Evolutionary conservation across 768 basidiomycete genomes (phyloP), one percentile per base, ranked within the genome.

Genomic region (Calocybe indica): DNA sequence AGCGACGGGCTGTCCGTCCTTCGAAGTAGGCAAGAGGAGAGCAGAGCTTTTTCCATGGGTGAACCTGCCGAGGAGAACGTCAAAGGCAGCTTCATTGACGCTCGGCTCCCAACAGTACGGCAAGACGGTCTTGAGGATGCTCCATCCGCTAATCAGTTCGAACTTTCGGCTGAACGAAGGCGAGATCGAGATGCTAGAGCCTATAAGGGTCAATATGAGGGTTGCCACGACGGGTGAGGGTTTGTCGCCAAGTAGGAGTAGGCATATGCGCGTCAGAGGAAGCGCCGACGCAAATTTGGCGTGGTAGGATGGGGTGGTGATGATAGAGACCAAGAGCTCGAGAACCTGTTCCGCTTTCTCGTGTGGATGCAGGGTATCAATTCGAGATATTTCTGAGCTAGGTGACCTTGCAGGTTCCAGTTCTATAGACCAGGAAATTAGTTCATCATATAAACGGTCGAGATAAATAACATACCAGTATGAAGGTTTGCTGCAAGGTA

Each of bases 131-230:
- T 82, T 85, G 33, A 95, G 60, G 2, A 86, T 72, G 40, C 73
- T 81, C 86, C 92, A 95, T 7, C 93, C 93, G 45, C 83, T 84
- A 34, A 88, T 82, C 1, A 87, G 68, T 60, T 94, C 92, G 54
- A 95, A 92, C 55, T 88, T 92, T 47, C 85, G 73, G 40, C 69
- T 75, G 67, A 93, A 96, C 2, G 82, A 76, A 7, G 74, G 58
- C 0, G 82, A 81, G 29, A 71, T 62, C 11, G 64, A 65, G 29
- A 84, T 69, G 49, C 82, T 75, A 45, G 83, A 69, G 2, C 71
- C 70, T 7, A 90, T 72, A 13, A 92, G 64, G 1, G 64, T 64
- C 1, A 91, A 68, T 36, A 90, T 71, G 52, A 82, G 77, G 28
- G 75, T 69, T 8, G 78, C 76, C 38, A 85, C 74, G 33, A 70